Evolutionary conservation across 2,329 filamentous ascomycete genomes (phyloP).

Genomic region (Paraconiothyrium sp.): DNA sequence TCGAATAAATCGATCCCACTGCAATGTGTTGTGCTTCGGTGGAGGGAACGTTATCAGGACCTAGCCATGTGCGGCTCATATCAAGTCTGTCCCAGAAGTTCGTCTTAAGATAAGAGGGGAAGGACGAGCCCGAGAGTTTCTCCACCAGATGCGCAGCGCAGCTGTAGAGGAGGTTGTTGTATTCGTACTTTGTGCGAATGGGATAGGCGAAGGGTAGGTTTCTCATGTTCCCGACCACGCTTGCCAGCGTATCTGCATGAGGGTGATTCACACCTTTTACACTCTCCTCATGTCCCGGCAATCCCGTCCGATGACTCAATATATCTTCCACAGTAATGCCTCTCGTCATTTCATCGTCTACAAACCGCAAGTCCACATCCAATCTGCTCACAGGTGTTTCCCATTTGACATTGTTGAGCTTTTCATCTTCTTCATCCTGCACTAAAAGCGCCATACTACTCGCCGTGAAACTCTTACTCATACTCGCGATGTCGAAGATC

Average conservation of each 20-base stretch:
- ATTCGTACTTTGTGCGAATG: constrained; percentile 57
- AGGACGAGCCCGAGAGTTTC: constrained; percentile 49
- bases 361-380: constrained; percentile 2
- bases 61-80: constrained; percentile 52
- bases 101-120: constrained; percentile 44
- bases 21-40: constrained; percentile 20
- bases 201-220: constrained; percentile 54
- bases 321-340: constrained; percentile 15
- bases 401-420: constrained; percentile 4
- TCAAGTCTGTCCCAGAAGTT: constrained; percentile 53
- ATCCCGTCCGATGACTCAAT: constrained; percentile 11
- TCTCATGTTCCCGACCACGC: constrained; percentile 46
- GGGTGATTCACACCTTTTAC: neutral
- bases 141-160: constrained; percentile 59
- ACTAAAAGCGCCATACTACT: constrained; percentile 13
- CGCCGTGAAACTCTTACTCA: constrained; percentile 14
- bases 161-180: constrained; percentile 64
- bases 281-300: constrained; percentile 5
- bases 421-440: constrained; percentile 11
- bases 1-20: constrained; percentile 26
- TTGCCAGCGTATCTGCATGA: constrained; percentile 5
- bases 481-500: constrained; percentile 13
- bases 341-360: constrained; percentile 1
- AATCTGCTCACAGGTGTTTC: constrained; percentile 10
- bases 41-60: constrained; percentile 44